Evolutionary conservation across 768 basidiomycete genomes (phyloP).

Genomic region (Boletus edulis): DNA sequence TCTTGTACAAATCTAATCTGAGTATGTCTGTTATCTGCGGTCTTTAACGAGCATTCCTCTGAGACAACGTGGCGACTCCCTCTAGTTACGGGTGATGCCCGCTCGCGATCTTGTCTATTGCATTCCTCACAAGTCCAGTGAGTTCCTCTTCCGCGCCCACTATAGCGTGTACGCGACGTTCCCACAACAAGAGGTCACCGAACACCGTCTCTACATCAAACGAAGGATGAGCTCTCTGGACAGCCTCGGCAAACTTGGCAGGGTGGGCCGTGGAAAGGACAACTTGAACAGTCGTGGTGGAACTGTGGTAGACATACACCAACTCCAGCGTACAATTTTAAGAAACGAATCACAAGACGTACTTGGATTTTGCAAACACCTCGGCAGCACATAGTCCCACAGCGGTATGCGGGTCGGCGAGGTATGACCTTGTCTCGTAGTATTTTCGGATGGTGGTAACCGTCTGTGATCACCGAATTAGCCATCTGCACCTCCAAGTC

Average conservation of each 20-base stretch:
- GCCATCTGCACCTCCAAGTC: background rate
- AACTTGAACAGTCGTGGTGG: constrained; percentile 57
- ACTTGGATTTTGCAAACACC: constrained; percentile 61
- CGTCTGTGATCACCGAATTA: constrained; percentile 51
- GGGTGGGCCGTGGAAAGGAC: constrained; percentile 95
- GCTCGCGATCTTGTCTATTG: constrained; percentile 44
- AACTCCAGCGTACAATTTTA: background rate
- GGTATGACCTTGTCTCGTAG: constrained; percentile 70
- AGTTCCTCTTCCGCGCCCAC: constrained; percentile 65
- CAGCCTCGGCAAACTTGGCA: constrained; percentile 94
- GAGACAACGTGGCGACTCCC: too few relatives aligned
- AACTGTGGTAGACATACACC: constrained; percentile 31
- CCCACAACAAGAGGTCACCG: constrained; percentile 69
- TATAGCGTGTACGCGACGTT: constrained; percentile 77
- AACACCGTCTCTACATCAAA: constrained; percentile 53
- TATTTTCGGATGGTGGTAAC: constrained; percentile 66
- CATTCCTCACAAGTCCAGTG: constrained; percentile 56
- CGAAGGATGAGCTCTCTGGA: constrained; percentile 61
- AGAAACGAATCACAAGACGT: constrained; percentile 12
- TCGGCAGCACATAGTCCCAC: constrained; percentile 82
- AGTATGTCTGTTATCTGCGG: too few relatives aligned
- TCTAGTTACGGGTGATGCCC: too few relatives aligned
- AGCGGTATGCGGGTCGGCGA: constrained; percentile 95
- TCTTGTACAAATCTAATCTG: too few relatives aligned
- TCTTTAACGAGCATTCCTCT: too few relatives aligned